Evolutionary conservation across 2,329 filamentous ascomycete genomes (phyloP).

Genomic region (Hypoxylon sp.): DNA sequence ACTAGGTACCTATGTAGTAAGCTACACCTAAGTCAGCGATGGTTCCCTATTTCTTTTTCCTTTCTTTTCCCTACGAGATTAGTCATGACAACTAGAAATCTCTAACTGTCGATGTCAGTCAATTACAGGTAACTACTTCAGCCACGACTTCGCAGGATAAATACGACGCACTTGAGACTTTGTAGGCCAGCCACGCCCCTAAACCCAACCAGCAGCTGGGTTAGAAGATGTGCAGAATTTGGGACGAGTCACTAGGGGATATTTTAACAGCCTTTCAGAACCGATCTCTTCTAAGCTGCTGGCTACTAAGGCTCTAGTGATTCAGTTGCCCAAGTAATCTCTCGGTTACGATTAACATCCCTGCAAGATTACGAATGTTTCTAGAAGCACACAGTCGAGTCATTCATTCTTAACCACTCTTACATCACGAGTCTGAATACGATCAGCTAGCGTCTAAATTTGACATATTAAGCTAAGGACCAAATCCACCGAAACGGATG

Average conservation of each 20-base stretch:
- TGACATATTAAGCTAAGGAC: slow-evolving; percentile 32
- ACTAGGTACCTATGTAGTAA: background rate
- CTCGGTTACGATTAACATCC: background rate
- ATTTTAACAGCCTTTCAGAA: background rate
- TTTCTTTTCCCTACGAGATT: background rate
- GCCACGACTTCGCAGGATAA: background rate
- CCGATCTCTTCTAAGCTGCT: background rate
- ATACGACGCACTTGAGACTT: background rate
- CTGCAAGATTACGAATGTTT: background rate
- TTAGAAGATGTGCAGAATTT: background rate
- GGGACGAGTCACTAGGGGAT: background rate
- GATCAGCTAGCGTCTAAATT: background rate
- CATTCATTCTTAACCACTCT: background rate
- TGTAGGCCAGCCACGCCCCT: background rate
- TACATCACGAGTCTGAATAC: slow-evolving; percentile 21
- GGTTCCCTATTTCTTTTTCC: background rate
- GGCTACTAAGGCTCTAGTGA: background rate
- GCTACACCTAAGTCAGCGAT: background rate
- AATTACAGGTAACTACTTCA: background rate
- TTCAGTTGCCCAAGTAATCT: slow-evolving; percentile 1
- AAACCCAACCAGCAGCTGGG: background rate
- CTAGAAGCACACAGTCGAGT: slow-evolving; percentile 8
- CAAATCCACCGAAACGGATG: slow-evolving; percentile 1
- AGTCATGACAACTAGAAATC: background rate
- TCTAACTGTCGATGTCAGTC: background rate